Evolutionary conservation across 2,329 filamentous ascomycete genomes (phyloP), one percentile per base, ranked within the genome.

Genomic region (Trichoderma hamatum): DNA sequence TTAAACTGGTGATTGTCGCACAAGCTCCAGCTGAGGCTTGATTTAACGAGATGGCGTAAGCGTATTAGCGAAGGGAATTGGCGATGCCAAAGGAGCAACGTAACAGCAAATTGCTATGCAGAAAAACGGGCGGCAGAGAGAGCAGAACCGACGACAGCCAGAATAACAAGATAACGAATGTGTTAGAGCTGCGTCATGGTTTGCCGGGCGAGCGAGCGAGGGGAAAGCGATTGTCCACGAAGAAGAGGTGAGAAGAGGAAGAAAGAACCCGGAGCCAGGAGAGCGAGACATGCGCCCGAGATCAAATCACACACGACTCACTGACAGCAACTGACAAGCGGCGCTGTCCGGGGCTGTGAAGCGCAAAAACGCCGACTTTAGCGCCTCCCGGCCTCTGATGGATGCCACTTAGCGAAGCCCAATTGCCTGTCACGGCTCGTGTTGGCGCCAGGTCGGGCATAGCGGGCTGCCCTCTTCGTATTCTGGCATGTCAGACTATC

Each of bases 101-200:
- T 4, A 49, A 43, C 11, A 49, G 46, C 36, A 21, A 36, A 58
- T 56, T 49, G 36, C 51, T 55, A 66, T 34, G 52, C 51, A 58
- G 19, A 56, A 34, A 46, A 34, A 26, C 16, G 28, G 24, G 32
- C 24, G 7, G 52, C 52, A 30, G 14, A 55, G 30, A 6, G n/a
- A 34, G 52, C 36, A 66, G 52, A 66, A 56, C 63, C 63, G 63
- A 58, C 63, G 26, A 49, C 63, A 66, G 52, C 51, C 19, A 34
- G 13, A 49, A 49, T 46, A 66, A 36, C 51, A 11, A 11, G 6
- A 43, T 30, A 66, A 66, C 63, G 63, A 66, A 36, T 49, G 63
- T 58, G 63, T 66, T 66, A 66, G 24, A 26, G 63, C 63, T 66
- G 63, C 63, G 52, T 66, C 63, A 66, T 66, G 52, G 52, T 30